phyloP scores from a whole-genome alignment of 371 early-diverging fungal genomes.

The Mucor indicus region DNA sequence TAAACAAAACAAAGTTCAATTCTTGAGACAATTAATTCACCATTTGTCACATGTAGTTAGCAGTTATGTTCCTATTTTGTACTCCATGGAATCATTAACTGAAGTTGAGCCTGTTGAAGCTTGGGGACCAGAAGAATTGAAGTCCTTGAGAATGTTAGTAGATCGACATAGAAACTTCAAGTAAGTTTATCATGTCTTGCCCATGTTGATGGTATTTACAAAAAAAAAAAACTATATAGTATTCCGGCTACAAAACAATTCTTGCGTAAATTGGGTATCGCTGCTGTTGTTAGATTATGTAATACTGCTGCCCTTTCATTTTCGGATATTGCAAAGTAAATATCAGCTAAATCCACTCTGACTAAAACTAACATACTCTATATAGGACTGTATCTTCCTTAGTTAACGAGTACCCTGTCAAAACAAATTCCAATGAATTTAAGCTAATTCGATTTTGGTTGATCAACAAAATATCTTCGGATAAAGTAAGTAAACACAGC shows the following conservation, averaged over 20 bases:
- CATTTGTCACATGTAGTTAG: constrained; percentile 39
- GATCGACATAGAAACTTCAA: constrained; percentile 46
- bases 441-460: constrained; percentile 26
- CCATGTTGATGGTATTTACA: background rate
- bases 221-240: constrained; percentile 1
- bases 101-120: constrained; percentile 21
- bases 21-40: constrained; percentile 39
- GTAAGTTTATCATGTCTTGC: constrained; percentile 12
- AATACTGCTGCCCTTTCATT: constrained; percentile 28
- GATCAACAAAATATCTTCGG: constrained; percentile 12
- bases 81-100: constrained; percentile 35
- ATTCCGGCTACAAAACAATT: constrained; percentile 31
- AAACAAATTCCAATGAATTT: constrained; percentile 17
- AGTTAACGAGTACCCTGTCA: constrained; percentile 30
- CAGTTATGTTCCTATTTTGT: constrained; percentile 37
- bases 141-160: constrained; percentile 36
- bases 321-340: constrained; percentile 46
- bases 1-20: constrained; percentile 23
- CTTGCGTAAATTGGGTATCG: constrained; percentile 34
- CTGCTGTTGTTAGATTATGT: constrained; percentile 19
- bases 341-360: background rate
- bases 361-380: background rate
- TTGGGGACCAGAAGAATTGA: constrained; percentile 47
- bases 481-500: constrained; percentile 13
- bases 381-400: constrained; percentile 38